These are phyloP conservation scores for Suillus tomentosus DNA, from an alignment of 768 basidiomycete genomes.

Conservation along the genomic window DNA sequence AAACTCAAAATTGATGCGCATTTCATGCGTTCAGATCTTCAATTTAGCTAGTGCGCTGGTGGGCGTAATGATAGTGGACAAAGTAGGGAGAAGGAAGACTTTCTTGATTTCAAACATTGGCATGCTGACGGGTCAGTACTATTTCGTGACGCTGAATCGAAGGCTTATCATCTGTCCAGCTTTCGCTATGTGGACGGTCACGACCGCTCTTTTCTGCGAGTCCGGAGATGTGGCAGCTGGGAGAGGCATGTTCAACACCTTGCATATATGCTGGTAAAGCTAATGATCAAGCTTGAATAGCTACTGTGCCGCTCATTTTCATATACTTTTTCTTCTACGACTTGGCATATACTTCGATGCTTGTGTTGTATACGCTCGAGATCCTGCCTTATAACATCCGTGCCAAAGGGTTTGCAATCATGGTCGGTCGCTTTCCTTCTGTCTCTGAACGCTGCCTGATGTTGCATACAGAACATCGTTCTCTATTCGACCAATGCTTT, in stretches of 20 bases:
- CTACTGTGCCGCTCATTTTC: constrained; percentile 69
- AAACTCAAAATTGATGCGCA: not conserved
- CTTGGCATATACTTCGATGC: constrained; percentile 76
- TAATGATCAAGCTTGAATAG: constrained; percentile 30
- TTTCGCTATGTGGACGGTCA: constrained; percentile 60
- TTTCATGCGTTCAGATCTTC: constrained; percentile 44
- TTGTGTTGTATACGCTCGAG: constrained; percentile 68
- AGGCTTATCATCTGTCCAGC: constrained; percentile 29
- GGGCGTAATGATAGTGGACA: constrained; percentile 67
- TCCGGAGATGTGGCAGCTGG: constrained; percentile 32
- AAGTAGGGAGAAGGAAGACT: constrained; percentile 65
- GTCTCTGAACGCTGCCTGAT: constrained; percentile 2
- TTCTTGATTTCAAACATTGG: constrained; percentile 67
- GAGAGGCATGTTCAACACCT: constrained; percentile 19
- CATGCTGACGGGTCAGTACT: constrained; percentile 52
- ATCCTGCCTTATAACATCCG: constrained; percentile 81
- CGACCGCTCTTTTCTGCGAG: constrained; percentile 42
- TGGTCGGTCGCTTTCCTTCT: constrained; percentile 47
- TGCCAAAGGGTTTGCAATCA: constrained; percentile 77
- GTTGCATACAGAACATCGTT: constrained; percentile 50
- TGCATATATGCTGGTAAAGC: not conserved
- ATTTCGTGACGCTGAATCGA: not conserved
- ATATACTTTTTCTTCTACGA: constrained; percentile 54
- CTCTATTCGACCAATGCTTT: constrained; percentile 71
- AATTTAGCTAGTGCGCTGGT: constrained; percentile 63